Percentiles rank a stretch among this genome's conserved stretches.
Conservation (phyloP, 176 grass and related monocot genomes). For the Zoysia japonica region DNA sequence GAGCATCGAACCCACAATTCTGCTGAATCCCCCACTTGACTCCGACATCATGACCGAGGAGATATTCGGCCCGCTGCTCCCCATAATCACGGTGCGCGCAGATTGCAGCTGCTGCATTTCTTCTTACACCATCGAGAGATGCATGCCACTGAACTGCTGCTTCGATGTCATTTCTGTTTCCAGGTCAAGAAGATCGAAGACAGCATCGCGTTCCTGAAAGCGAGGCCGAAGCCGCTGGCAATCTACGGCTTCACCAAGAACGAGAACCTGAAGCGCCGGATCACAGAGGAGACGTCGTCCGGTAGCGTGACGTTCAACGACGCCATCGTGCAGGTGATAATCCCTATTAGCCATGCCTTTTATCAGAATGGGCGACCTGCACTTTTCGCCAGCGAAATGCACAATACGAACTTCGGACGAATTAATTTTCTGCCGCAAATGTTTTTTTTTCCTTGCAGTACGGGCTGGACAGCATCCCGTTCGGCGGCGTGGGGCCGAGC, state of each 20-base stretch:
- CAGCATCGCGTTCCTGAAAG: constrained; percentile 60
- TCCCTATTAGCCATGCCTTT: too few species aligned
- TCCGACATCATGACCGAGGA: constrained; percentile 81
- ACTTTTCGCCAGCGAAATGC: neutral
- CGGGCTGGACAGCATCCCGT: constrained; percentile 58
- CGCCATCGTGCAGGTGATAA: constrained; percentile 61
- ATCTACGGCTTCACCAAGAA: constrained; percentile 80
- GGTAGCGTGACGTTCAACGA: constrained; percentile 83
- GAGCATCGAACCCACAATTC: constrained; percentile 70
- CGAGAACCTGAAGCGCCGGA: constrained; percentile 54
- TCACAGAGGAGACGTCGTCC: constrained; percentile 68
- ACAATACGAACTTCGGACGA: neutral
- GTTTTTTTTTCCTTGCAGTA: constrained; percentile 33
- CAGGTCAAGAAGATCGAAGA: constrained; percentile 90
- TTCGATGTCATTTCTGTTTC: neutral
- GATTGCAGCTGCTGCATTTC: too few species aligned
- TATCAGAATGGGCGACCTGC: neutral
- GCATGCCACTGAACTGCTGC: neutral
- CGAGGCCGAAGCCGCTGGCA: constrained; percentile 71
- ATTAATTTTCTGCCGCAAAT: neutral
- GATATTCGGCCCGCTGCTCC: constrained; percentile 84
- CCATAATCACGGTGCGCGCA: constrained; percentile 63
- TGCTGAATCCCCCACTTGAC: constrained; percentile 72
- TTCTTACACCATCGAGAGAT: neutral
- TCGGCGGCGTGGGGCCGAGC: constrained; percentile 70